Conservation (phyloP, 164 flowering plant species). For the Vitis rupestris region DNA sequence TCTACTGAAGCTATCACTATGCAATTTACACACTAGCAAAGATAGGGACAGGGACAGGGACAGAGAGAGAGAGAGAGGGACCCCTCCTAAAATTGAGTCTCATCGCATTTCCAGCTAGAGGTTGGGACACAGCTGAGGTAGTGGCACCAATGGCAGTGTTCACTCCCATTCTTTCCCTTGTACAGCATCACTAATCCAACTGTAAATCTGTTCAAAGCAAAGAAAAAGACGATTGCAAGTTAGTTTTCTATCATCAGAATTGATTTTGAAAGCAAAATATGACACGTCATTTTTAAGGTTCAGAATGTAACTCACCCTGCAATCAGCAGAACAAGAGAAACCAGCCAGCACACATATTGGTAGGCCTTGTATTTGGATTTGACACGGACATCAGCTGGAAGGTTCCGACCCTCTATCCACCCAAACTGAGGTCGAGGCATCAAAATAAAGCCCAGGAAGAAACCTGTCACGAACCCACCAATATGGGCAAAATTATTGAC, state of each 20-base stretch:
- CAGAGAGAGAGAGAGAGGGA: background rate
- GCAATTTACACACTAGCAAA: background rate
- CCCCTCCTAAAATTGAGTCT: background rate
- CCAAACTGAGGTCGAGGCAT: slow-evolving; percentile 76
- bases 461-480: slow-evolving; percentile 82
- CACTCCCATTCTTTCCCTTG: slow-evolving; percentile 59
- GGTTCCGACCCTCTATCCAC: slow-evolving; percentile 58
- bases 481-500: slow-evolving; percentile 83
- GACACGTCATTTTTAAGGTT: no score
- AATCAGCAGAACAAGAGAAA: slow-evolving; percentile 51
- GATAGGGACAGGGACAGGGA: background rate
- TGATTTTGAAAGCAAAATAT: no score
- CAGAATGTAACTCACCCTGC: slow-evolving; percentile 51
- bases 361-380: slow-evolving; percentile 65
- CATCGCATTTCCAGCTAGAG: slow-evolving; percentile 58
- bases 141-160: slow-evolving; percentile 81
- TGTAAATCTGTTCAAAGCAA: slow-evolving; percentile 35
- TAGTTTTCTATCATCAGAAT: no score
- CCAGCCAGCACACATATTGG: slow-evolving; percentile 58
- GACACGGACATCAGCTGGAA: slow-evolving; percentile 37
- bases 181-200: slow-evolving; percentile 79
- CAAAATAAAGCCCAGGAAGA: slow-evolving; percentile 76
- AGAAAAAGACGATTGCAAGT: no score
- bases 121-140: slow-evolving; percentile 79
- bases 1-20: background rate